Evolutionary conservation across 306 rosid genomes (phyloP).

Genomic region (Cercis canadensis): DNA sequence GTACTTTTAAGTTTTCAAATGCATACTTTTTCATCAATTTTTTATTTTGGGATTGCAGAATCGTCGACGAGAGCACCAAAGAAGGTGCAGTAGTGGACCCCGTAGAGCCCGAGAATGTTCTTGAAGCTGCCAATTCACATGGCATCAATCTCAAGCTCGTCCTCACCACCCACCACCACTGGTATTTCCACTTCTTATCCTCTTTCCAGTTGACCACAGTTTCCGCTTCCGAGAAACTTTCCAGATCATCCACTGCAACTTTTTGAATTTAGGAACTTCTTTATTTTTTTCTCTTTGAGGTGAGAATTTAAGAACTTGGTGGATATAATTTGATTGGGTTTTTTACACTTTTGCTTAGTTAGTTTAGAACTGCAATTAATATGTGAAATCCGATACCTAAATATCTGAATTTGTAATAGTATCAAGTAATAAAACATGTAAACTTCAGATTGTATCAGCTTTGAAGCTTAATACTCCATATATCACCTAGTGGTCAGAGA

Average conservation of each 20-base stretch:
- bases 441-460: not conserved
- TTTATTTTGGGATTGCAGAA: constrained; percentile 45
- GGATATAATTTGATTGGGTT: too few species aligned
- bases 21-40: not conserved
- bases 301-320: too few species aligned
- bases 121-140: constrained; percentile 63
- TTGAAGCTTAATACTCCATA: not conserved
- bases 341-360: too few species aligned
- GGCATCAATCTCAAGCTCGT: constrained; percentile 75
- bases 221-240: not conserved
- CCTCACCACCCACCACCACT: constrained; percentile 98
- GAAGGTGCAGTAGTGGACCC: constrained; percentile 96
- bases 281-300: not conserved
- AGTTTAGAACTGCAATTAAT: not conserved
- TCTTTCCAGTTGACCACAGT: not conserved
- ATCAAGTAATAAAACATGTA: too few species aligned
- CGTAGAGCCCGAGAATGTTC: constrained; percentile 83
- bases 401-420: too few species aligned
- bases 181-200: constrained; percentile 41
- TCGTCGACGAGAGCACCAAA: constrained; percentile 74
- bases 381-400: not conserved
- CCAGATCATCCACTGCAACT: too few species aligned
- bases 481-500: too few species aligned
- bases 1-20: not conserved
- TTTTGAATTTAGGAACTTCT: too few species aligned